Evolutionary conservation across 75 land plant species (phyloP).

Genomic region (Isoetes taiwanensis): DNA sequence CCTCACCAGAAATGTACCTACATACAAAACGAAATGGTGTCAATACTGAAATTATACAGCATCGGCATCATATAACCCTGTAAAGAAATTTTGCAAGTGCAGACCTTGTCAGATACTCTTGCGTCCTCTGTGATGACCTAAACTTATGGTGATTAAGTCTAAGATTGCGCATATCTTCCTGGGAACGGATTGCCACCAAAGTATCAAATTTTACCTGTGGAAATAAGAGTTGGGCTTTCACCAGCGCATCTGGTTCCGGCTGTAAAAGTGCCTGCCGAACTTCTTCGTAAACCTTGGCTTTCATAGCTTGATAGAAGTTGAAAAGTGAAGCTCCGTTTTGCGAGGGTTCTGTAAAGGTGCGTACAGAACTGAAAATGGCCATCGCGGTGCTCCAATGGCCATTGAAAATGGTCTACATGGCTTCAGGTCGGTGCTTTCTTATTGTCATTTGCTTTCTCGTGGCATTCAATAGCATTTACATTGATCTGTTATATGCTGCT

Average conservation of each 20-base stretch:
- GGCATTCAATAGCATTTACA: no score
- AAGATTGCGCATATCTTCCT: constrained; percentile 20
- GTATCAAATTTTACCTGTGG: constrained; percentile 20
- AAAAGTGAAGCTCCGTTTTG: no score
- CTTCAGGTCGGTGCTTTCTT: no score
- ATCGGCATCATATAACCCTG: background rate
- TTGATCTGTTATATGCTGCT: no score
- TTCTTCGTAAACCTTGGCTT: constrained; percentile 16
- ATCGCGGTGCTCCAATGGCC: no score
- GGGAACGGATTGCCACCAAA: constrained; percentile 19
- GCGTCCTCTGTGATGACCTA: constrained; percentile 11
- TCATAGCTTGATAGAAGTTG: no score
- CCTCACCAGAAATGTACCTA: constrained; percentile 22
- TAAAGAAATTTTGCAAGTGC: background rate
- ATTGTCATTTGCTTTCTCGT: no score
- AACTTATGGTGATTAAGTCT: constrained; percentile 19
- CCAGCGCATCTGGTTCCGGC: background rate
- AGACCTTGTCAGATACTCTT: constrained; percentile 22
- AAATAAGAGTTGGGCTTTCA: constrained; percentile 5
- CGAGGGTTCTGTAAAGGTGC: no score
- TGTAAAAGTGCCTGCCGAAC: constrained; percentile 15
- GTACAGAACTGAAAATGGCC: no score
- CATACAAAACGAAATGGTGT: background rate
- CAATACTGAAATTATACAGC: background rate
- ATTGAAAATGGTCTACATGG: no score